Conservation (phyloP, 345 rosid genomes). For the Theobroma cacao region DNA sequence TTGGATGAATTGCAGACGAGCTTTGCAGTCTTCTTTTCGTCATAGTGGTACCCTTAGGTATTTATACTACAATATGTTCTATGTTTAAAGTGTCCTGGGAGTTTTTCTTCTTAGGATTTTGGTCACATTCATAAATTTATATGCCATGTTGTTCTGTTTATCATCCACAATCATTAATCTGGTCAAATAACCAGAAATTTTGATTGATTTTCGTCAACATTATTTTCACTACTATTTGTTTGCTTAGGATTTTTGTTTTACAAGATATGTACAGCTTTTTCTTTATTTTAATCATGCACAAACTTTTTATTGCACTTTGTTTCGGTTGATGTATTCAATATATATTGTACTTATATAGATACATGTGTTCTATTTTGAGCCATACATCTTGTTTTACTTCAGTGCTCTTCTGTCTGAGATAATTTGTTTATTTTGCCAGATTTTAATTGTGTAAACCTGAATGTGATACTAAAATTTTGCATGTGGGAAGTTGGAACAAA, state of each 20-base stretch:
- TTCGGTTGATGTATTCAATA: neutral
- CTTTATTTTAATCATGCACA: neutral
- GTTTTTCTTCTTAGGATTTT: neutral
- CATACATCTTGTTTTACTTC: neutral
- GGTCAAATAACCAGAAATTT: too few species aligned
- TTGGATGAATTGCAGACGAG: constrained; percentile 92
- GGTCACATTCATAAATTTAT: neutral
- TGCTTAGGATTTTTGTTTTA: neutral
- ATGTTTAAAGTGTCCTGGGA: neutral
- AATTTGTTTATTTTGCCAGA: neutral
- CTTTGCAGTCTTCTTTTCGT: constrained; percentile 84
- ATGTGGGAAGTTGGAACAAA: neutral
- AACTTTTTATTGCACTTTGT: too few species aligned
- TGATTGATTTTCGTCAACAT: neutral
- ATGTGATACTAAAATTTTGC: neutral
- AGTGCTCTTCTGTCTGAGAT: neutral
- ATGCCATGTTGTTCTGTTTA: neutral
- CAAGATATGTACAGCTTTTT: neutral
- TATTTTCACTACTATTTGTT: neutral
- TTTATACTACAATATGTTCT: neutral
- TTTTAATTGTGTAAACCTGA: neutral
- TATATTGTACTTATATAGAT: neutral
- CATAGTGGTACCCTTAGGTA: constrained; percentile 82
- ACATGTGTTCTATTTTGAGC: neutral
- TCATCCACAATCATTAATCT: neutral